These are phyloP conservation scores for Sporothrix pseudoabietina DNA, from an alignment of 2,329 filamentous ascomycete species.

Conservation along the genomic window DNA sequence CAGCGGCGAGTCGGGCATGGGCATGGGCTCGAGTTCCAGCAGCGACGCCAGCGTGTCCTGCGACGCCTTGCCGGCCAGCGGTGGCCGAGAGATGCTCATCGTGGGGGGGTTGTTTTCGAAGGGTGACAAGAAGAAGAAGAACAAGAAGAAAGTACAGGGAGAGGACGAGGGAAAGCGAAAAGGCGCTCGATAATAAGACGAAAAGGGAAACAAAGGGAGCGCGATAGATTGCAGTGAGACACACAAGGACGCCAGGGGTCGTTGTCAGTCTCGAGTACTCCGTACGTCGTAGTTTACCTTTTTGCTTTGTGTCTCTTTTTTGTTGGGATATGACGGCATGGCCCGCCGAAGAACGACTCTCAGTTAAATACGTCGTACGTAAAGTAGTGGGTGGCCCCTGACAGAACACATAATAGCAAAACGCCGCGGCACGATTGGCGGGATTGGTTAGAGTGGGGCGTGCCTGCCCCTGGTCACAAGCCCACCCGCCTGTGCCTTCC, in stretches of 20 bases:
- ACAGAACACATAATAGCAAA: conserved; percentile 28
- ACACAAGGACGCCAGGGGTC: neutral
- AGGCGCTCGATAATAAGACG: neutral
- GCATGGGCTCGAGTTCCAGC: conserved; percentile 77
- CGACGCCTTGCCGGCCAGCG: conserved; percentile 48
- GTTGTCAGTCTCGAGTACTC: neutral
- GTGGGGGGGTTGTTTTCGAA: neutral
- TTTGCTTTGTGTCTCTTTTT: neutral
- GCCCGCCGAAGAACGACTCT: conserved; percentile 7
- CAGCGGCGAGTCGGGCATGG: conserved; percentile 61
- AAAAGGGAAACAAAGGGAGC: neutral
- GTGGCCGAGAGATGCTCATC: conserved; percentile 33
- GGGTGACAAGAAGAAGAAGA: neutral
- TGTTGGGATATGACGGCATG: conserved; percentile 32
- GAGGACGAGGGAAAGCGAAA: neutral
- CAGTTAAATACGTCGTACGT: neutral
- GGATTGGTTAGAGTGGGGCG: conserved; percentile 9
- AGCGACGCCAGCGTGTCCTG: conserved; percentile 65
- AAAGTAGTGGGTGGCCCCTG: conserved; percentile 11
- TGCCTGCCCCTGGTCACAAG: neutral
- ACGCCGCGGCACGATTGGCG: conserved; percentile 16
- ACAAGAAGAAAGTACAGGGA: neutral
- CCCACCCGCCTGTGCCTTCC: conserved; percentile 1
- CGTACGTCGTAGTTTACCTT: neutral
- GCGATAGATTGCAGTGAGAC: conserved; percentile 17